Percentiles rank a stretch among this genome's conserved stretches.
Evolutionary conservation across 768 basidiomycete species (phyloP).

Genomic region (Boletus huronensis): DNA sequence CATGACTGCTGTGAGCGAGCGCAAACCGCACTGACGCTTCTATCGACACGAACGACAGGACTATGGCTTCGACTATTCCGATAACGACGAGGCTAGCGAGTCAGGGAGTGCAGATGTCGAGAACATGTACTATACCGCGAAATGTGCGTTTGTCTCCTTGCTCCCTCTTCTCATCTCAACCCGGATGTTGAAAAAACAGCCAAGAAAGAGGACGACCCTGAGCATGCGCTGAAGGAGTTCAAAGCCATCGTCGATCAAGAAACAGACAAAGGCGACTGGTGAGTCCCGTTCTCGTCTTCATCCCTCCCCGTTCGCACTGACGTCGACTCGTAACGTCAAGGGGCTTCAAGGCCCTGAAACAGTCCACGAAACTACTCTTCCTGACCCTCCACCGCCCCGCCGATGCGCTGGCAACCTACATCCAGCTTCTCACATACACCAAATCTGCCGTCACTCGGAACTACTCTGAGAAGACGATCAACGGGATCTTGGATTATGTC

Average conservation of each 20-base stretch:
- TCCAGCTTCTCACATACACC: constrained; percentile 84
- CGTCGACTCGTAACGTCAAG: constrained; percentile 38
- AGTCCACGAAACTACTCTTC: constrained; percentile 92
- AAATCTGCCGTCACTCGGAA: constrained; percentile 94
- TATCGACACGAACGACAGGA: constrained; percentile 48
- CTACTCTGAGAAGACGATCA: constrained; percentile 98
- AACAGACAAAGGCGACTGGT: constrained; percentile 94
- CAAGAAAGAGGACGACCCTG: constrained; percentile 91
- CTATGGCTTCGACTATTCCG: constrained; percentile 96
- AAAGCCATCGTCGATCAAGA: constrained; percentile 85
- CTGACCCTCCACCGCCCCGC: constrained; percentile 71
- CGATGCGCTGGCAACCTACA: constrained; percentile 86
- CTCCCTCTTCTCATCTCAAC: not conserved
- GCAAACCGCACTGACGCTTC: constrained; percentile 1
- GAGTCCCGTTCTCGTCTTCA: constrained; percentile 20
- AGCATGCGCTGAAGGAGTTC: constrained; percentile 89
- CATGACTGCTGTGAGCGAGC: not conserved
- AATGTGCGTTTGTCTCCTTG: constrained; percentile 54
- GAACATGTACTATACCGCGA: constrained; percentile 98
- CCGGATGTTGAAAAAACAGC: constrained; percentile 40
- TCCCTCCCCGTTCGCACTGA: not conserved
- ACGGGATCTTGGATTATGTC: constrained; percentile 96
- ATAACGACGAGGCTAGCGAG: constrained; percentile 79
- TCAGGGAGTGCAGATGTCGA: constrained; percentile 85
- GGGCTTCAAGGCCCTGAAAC: constrained; percentile 99